Conservation (phyloP, 1,139 yeast genomes). For the Geotrichum fermentans region DNA sequence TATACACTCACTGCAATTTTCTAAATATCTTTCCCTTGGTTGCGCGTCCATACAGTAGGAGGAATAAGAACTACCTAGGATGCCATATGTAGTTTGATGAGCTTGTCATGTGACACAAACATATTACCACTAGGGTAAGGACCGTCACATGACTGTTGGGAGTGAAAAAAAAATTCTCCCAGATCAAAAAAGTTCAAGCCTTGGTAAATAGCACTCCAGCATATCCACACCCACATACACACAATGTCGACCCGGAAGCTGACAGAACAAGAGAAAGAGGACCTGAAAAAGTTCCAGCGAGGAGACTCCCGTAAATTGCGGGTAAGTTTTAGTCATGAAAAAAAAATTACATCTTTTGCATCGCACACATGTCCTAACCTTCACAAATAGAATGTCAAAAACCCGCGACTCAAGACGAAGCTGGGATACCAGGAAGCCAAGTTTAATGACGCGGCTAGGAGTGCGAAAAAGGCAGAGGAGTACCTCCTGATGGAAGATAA, state of each 20-base stretch:
- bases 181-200: neutral
- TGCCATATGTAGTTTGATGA: no score
- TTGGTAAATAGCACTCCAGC: neutral
- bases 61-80: no score
- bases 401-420: constrained; percentile 59
- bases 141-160: constrained; percentile 1
- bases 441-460: constrained; percentile 66
- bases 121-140: neutral
- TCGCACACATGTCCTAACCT: neutral
- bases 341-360: no score
- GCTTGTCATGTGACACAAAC: no score
- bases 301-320: constrained; percentile 12
- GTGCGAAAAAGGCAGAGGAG: constrained; percentile 80
- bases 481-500: constrained; percentile 75
- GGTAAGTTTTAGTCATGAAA: constrained; percentile 8
- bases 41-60: no score
- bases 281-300: constrained; percentile 16
- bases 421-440: constrained; percentile 64
- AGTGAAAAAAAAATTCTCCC: neutral
- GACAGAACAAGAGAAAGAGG: constrained; percentile 6
- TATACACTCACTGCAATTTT: no score
- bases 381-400: constrained; percentile 37
- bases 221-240: neutral
- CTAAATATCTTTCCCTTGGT: no score
- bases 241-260: constrained; percentile 17